These are phyloP conservation scores for Fusarium palustre DNA, from an alignment of 2,329 filamentous ascomycete species.

Conservation along the genomic window DNA sequence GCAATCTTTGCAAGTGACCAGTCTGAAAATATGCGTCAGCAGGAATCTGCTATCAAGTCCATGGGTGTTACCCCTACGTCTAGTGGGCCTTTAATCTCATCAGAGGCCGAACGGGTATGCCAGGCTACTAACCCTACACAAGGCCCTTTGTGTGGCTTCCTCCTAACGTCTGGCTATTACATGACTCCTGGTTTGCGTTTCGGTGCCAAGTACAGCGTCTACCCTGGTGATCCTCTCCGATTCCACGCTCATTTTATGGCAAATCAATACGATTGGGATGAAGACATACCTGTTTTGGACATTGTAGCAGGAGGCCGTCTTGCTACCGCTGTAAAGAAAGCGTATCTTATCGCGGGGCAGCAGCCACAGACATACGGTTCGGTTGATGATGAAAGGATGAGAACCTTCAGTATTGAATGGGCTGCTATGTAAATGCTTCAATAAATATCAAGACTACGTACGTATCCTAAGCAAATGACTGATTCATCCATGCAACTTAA, in stretches of 20 bases:
- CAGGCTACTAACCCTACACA: slow-evolving; percentile 30
- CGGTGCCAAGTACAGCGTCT: slow-evolving; percentile 93
- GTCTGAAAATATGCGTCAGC: slow-evolving; percentile 26
- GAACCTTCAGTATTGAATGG: slow-evolving; percentile 92
- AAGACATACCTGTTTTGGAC: slow-evolving; percentile 85
- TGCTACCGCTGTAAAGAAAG: slow-evolving; percentile 96
- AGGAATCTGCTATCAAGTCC: slow-evolving; percentile 34
- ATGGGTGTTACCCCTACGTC: slow-evolving; percentile 54
- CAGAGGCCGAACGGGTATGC: slow-evolving; percentile 23
- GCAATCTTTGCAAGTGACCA: slow-evolving; percentile 36
- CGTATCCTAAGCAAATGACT: slow-evolving; percentile 16
- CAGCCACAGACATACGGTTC: slow-evolving; percentile 52
- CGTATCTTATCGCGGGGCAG: slow-evolving; percentile 84
- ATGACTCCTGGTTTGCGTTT: slow-evolving; percentile 93
- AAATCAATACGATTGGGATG: slow-evolving; percentile 86
- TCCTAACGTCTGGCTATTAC: slow-evolving; percentile 85
- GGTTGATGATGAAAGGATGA: slow-evolving; percentile 58
- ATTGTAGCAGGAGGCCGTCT: slow-evolving; percentile 87
- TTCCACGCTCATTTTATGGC: slow-evolving; percentile 96
- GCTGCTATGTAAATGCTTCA: slow-evolving; percentile 78
- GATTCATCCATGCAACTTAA: slow-evolving; percentile 3
- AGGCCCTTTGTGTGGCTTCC: slow-evolving; percentile 77
- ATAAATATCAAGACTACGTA: slow-evolving; percentile 25
- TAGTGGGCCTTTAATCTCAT: slow-evolving; percentile 49
- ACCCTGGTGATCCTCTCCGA: slow-evolving; percentile 92